These are phyloP conservation scores for Streptanthus diversifolius DNA, from an alignment of 345 rosid genomes.

Conservation along the genomic window DNA sequence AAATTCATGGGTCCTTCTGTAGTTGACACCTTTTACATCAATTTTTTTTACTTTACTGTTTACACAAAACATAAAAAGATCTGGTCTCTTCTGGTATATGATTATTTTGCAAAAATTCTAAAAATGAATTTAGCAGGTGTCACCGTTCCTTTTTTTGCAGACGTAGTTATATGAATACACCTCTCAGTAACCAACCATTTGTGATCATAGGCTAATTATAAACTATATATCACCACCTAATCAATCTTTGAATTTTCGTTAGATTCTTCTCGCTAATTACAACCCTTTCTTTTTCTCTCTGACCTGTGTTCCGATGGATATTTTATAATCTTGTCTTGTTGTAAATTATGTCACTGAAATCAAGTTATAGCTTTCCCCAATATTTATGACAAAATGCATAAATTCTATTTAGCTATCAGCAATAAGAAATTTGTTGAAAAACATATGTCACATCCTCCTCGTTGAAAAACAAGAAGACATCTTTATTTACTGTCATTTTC, in stretches of 20 bases:
- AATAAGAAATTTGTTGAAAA: background rate
- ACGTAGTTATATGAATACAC: background rate
- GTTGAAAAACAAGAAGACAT: slow-evolving; percentile 22
- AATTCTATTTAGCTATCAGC: background rate
- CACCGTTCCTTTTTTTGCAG: background rate
- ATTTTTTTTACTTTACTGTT: background rate
- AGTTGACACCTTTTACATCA: slow-evolving; percentile 17
- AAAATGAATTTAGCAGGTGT: background rate
- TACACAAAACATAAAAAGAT: background rate
- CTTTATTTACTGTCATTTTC: slow-evolving; percentile 30
- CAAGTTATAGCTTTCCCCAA: background rate
- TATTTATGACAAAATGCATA: background rate
- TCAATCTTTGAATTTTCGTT: background rate
- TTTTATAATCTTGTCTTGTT: background rate
- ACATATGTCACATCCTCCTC: slow-evolving; percentile 24
- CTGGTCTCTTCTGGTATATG: background rate
- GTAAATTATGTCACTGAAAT: background rate
- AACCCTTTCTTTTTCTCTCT: background rate
- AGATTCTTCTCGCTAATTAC: background rate
- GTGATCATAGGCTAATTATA: slow-evolving; percentile 4
- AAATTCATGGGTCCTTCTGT: slow-evolving; percentile 5
- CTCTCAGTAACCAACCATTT: slow-evolving; percentile 17
- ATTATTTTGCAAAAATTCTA: background rate
- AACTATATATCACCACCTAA: background rate
- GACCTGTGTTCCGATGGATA: background rate